Base-by-base conservation (phyloP, 345 rosid species). In the Dipteronia dyeriana region DNA sequence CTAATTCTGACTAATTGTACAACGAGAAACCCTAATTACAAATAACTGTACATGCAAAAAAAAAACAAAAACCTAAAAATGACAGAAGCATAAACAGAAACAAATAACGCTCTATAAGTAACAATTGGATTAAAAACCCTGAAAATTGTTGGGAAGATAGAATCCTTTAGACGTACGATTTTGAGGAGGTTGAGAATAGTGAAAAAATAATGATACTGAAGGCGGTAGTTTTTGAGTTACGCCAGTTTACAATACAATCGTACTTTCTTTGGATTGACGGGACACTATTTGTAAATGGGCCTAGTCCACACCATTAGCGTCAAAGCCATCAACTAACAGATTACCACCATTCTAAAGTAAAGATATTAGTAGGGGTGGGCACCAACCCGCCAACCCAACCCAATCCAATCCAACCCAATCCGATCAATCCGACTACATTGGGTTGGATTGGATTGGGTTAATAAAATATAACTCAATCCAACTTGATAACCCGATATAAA, bases 1-100 rank as follows among this genome's bases (percentile, higher is more conserved):
- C 85, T 74, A 80, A 73, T 70, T 29, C 54, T 67, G 5, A 51
- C 68, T 43, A 85, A 80, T 67, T 38, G 29, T 43, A 16, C 62
- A 67, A 70, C 12, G 2, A n/a, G 2, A n/a, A 54, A 4, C 76
- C 79, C 73, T 14, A 60, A 26, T n/a, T 11, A 49, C 54, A 49
- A 49, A 34, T 34, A 34, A 34, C 5, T 34, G 38, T 49, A 49
- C 54, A 57, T 5, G 2, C 2, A 19, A 5, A 57, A 57, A 57
- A 20, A 41, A 41, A n/a, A n/a, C n/a, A n/a, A n/a, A n/a, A n/a
- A n/a, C n/a, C 9, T 9, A 4, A 34, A 4, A 4, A 56, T 56
- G n/a, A 34, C 38, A 56, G 7, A 56, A 41, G 1, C 43, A 39
- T 0, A 5, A 56, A 17, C 1, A 17, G 2, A 12, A 14, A 14